phyloP scores from a whole-genome alignment of 2,329 filamentous ascomycete genomes.

The Teratosphaeria destructans region DNA sequence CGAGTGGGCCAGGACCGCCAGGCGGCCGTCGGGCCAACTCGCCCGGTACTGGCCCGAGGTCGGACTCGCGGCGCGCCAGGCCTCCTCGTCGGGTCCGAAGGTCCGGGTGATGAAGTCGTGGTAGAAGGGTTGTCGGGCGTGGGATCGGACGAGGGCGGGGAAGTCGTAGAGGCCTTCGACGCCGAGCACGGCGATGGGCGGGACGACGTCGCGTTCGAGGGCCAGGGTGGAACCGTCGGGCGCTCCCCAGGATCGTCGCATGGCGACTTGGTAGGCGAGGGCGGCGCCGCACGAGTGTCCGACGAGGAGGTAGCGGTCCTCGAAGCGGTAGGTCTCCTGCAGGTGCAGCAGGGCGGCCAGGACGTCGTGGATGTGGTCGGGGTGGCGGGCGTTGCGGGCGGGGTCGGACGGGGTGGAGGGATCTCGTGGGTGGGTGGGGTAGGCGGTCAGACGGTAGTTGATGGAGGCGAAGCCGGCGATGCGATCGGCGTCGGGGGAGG shows the following conservation, averaged over 20 bases:
- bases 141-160: conserved; percentile 38
- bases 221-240: conserved; percentile 18
- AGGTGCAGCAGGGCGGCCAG: conserved; percentile 42
- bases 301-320: conserved; percentile 42
- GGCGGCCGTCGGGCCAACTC: conserved; percentile 29
- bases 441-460: conserved; percentile 53
- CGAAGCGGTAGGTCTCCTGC: conserved; percentile 35
- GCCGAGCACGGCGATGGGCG: conserved; percentile 47
- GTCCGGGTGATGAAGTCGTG: conserved; percentile 47
- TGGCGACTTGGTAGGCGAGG: conserved; percentile 51
- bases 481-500: conserved; percentile 16
- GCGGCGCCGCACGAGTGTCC: conserved; percentile 57
- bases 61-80: conserved; percentile 50
- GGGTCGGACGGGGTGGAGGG: conserved; percentile 39
- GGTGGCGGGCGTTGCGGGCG: conserved; percentile 43
- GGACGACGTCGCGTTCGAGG: conserved; percentile 16
- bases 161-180: conserved; percentile 60
- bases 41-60: conserved; percentile 29
- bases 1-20: conserved; percentile 37
- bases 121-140: conserved; percentile 44
- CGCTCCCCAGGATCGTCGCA: conserved; percentile 31
- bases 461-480: conserved; percentile 55
- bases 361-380: conserved; percentile 52
- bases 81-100: conserved; percentile 43
- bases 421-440: conserved; percentile 32